A percentile compares a stretch with the other conserved stretches of the same genome.
Conservation (phyloP, 495 filamentous ascomycete genomes). For the Tricharina praecox region DNA sequence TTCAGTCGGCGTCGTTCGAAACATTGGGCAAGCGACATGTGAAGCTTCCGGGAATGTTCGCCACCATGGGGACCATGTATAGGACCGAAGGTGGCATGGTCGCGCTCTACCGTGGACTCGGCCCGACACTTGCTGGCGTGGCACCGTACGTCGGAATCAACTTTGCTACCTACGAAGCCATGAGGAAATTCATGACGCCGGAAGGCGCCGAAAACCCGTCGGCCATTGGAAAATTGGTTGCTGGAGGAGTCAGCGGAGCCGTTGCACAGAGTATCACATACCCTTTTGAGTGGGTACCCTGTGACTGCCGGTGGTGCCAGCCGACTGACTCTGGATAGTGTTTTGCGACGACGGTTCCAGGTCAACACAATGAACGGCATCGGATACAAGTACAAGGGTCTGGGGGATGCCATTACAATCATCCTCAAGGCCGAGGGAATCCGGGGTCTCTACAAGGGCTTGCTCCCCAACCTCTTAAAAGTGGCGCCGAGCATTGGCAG, state of each 20-base stretch:
- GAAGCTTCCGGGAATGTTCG: constrained; percentile 85
- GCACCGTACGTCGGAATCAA: constrained; percentile 91
- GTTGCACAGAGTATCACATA: constrained; percentile 97
- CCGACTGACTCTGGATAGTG: constrained; percentile 37
- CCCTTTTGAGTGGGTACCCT: constrained; percentile 55
- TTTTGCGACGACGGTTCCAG: constrained; percentile 87
- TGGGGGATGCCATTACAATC: constrained; percentile 64
- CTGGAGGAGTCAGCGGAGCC: constrained; percentile 84
- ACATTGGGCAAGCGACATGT: constrained; percentile 42
- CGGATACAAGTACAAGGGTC: constrained; percentile 82
- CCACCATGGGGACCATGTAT: constrained; percentile 68
- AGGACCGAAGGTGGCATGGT: constrained; percentile 69
- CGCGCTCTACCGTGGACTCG: constrained; percentile 79
- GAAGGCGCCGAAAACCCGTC: constrained; percentile 76
- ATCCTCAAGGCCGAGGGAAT: constrained; percentile 68
- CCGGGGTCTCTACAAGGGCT: constrained; percentile 73
- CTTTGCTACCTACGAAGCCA: constrained; percentile 92
- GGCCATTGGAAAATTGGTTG: constrained; percentile 61
- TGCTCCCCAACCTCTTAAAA: constrained; percentile 86
- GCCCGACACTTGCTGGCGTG: constrained; percentile 86
- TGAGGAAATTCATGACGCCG: constrained; percentile 66
- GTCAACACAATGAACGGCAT: constrained; percentile 99
- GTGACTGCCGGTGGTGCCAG: background rate
- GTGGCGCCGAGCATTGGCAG: constrained; percentile 97
- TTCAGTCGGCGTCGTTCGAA: constrained; percentile 86